A percentile compares a stretch with the other conserved stretches of the same genome.
These are phyloP conservation scores for Guadua angustifolia DNA, from an alignment of 176 grass and related monocot genomes.

Conservation along the genomic window DNA sequence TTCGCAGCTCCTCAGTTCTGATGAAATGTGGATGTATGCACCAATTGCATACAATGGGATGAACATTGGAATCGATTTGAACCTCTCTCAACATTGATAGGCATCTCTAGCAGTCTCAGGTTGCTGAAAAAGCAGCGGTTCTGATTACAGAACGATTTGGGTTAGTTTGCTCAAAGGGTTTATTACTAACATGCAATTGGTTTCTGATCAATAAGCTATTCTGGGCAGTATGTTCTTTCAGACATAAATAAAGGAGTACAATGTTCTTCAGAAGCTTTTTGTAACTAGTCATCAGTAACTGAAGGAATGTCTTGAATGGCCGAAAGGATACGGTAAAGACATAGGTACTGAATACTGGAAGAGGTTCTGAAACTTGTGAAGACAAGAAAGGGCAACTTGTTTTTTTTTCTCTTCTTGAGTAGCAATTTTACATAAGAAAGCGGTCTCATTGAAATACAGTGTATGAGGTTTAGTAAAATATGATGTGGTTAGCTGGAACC, in stretches of 20 bases:
- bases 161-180: constrained; percentile 6
- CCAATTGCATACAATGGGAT: constrained; percentile 86
- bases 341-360: constrained; percentile 15
- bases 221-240: not conserved
- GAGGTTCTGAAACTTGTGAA: constrained; percentile 44
- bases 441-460: not conserved
- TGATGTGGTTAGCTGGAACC: not conserved
- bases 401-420: not conserved
- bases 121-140: constrained; percentile 1
- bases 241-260: constrained; percentile 21
- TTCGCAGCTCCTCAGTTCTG: constrained; percentile 74
- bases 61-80: constrained; percentile 77
- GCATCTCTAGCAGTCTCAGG: not conserved
- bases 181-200: constrained; percentile 27
- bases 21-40: constrained; percentile 90
- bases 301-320: constrained; percentile 25
- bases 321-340: constrained; percentile 11
- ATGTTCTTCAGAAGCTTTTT: constrained; percentile 31
- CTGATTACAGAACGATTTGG: not conserved
- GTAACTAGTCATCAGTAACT: constrained; percentile 22
- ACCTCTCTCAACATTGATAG: constrained; percentile 44
- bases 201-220: constrained; percentile 43
- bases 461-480: not conserved
- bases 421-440: not conserved
- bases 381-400: constrained; percentile 30